Conservation (phyloP, 352 stramenopile genomes). For the Phytophthora podocarpi region DNA sequence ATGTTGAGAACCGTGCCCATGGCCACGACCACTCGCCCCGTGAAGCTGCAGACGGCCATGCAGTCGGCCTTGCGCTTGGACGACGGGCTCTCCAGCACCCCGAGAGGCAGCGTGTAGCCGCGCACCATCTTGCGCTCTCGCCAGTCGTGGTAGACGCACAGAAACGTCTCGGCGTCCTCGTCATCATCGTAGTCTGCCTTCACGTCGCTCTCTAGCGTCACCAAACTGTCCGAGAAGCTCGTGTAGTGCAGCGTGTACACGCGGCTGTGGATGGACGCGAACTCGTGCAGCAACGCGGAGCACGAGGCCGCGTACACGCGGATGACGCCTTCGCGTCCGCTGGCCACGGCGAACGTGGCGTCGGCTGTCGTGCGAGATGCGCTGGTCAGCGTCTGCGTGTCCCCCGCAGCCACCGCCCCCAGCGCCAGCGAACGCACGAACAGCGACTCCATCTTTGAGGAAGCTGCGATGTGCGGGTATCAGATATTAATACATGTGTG, state of each 20-base stretch:
- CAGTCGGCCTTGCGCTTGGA: slow-evolving; percentile 65
- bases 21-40: slow-evolving; percentile 74
- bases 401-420: slow-evolving; percentile 27
- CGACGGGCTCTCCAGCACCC: slow-evolving; percentile 62
- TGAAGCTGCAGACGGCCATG: slow-evolving; percentile 85
- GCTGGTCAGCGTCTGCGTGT: slow-evolving; percentile 56
- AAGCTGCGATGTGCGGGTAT: too few relatives aligned
- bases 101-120: slow-evolving; percentile 83
- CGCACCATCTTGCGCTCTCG: slow-evolving; percentile 79
- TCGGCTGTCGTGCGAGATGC: slow-evolving; percentile 68
- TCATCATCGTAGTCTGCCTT: slow-evolving; percentile 20
- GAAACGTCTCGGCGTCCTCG: slow-evolving; percentile 73
- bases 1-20: slow-evolving; percentile 84
- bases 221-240: slow-evolving; percentile 85
- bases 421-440: slow-evolving; percentile 73
- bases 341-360: slow-evolving; percentile 80
- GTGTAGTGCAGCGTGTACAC: slow-evolving; percentile 83
- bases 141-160: slow-evolving; percentile 91
- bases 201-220: slow-evolving; percentile 79
- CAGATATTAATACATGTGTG: too few relatives aligned
- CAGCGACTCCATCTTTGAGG: slow-evolving; percentile 55
- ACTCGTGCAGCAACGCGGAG: slow-evolving; percentile 80
- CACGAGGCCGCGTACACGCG: slow-evolving; percentile 83
- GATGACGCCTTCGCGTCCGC: slow-evolving; percentile 63
- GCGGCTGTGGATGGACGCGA: slow-evolving; percentile 72